Conservation (phyloP, 306 rosid species). For the Cicer bijugum region DNA sequence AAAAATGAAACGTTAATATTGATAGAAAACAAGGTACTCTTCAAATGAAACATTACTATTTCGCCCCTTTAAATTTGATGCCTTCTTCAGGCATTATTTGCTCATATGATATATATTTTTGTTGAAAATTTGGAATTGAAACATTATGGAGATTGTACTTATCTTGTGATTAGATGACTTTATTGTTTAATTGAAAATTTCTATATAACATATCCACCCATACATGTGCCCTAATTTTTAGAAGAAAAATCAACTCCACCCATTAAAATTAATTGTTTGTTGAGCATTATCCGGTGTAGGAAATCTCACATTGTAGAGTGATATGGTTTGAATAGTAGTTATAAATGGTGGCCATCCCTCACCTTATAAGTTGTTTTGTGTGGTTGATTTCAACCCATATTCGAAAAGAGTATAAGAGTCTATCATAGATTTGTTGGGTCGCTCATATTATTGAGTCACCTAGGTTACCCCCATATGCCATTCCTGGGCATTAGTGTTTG, state of each 20-base stretch:
- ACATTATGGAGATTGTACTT: slow-evolving; percentile 5
- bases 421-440: neutral
- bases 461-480: neutral
- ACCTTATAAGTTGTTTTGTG: neutral
- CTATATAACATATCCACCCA: neutral
- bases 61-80: neutral
- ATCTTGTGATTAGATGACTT: neutral
- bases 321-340: neutral
- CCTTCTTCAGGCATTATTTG: neutral
- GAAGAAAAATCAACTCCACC: neutral
- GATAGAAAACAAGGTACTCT: slow-evolving; percentile 18
- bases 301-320: neutral
- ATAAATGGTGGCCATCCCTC: neutral
- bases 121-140: slow-evolving; percentile 9
- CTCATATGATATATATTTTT: neutral
- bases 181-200: neutral
- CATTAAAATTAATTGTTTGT: neutral
- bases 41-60: slow-evolving; percentile 27
- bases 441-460: neutral
- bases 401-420: neutral
- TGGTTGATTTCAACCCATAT: neutral
- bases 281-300: neutral
- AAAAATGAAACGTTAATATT: slow-evolving; percentile 35
- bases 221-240: neutral
- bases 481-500: neutral